These are phyloP conservation scores for Starmerella vaccinii DNA, from an alignment of 805 yeast genomes.

Conservation along the genomic window DNA sequence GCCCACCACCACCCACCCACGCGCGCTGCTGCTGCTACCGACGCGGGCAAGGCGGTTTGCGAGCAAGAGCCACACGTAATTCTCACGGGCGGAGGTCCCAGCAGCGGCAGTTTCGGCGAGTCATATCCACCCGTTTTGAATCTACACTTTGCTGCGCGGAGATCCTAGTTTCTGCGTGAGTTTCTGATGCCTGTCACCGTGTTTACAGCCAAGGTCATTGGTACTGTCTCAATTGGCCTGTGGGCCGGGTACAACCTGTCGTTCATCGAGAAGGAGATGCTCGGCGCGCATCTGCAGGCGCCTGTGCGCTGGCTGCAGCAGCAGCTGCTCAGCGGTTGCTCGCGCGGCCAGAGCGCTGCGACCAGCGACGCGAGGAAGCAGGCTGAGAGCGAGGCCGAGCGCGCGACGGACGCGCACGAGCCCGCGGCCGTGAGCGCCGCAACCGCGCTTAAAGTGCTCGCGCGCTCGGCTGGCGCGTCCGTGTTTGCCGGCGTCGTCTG, in stretches of 20 bases:
- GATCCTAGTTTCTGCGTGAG: not conserved
- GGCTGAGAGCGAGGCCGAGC: not conserved
- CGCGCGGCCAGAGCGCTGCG: not conserved
- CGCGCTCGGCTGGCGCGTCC: constrained; percentile 11
- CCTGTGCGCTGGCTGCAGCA: not conserved
- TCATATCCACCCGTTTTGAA: not conserved
- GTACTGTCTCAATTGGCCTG: constrained; percentile 31
- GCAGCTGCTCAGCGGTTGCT: constrained; percentile 1
- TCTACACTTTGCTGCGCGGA: not conserved
- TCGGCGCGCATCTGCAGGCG: not conserved
- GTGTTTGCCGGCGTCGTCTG: constrained; percentile 23
- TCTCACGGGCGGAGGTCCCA: too few species aligned
- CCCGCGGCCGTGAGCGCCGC: constrained; percentile 3
- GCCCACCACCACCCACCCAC: too few species aligned
- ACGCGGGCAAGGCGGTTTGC: too few species aligned
- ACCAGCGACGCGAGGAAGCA: not conserved
- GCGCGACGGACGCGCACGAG: not conserved
- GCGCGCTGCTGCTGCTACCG: too few species aligned
- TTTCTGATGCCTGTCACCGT: constrained; percentile 21
- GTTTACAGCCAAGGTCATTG: constrained; percentile 30
- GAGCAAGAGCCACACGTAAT: too few species aligned
- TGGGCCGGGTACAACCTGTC: constrained; percentile 31
- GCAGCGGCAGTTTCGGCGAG: too few species aligned
- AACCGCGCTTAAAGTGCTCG: not conserved
- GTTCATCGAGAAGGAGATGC: constrained; percentile 15